Conservation (phyloP, 1,284 basidiomycete species). For the Trichosporon coremiiforme region DNA sequence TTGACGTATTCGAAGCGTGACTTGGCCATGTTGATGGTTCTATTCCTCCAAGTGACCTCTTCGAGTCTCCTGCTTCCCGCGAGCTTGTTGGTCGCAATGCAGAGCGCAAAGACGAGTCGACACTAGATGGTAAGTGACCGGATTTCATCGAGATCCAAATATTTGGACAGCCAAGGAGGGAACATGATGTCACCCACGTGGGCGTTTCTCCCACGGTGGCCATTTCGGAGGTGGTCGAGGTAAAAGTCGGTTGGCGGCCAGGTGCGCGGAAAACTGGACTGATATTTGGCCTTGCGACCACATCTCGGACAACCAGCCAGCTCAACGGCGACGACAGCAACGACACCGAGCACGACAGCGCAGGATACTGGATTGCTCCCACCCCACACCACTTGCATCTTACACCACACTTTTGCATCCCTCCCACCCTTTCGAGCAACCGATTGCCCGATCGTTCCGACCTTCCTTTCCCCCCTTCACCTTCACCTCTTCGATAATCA, state of each 20-base stretch:
- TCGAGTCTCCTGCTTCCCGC: too few species aligned
- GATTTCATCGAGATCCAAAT: neutral
- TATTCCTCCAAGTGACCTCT: neutral
- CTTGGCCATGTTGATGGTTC: slow-evolving; percentile 72
- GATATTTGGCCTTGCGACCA: neutral
- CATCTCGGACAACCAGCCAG: too few species aligned
- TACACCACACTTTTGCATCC: neutral
- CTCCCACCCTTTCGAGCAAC: too few species aligned
- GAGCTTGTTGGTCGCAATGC: too few species aligned
- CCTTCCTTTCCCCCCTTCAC: too few species aligned
- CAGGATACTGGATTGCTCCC: neutral
- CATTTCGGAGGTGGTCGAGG: neutral
- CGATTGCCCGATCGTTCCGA: neutral
- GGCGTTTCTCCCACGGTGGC: slow-evolving; percentile 23
- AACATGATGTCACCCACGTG: slow-evolving; percentile 1
- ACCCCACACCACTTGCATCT: neutral
- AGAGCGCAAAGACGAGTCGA: neutral
- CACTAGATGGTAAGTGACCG: neutral
- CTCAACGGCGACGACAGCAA: neutral
- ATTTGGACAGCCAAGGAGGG: neutral
- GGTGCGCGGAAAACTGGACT: neutral
- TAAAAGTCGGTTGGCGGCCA: slow-evolving; percentile 5
- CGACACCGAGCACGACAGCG: neutral
- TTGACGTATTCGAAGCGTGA: slow-evolving; percentile 89
- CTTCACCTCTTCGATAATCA: neutral